Evolutionary conservation across 2,329 filamentous ascomycete species (phyloP).

Genomic region (Cercospora brassicicola): DNA sequence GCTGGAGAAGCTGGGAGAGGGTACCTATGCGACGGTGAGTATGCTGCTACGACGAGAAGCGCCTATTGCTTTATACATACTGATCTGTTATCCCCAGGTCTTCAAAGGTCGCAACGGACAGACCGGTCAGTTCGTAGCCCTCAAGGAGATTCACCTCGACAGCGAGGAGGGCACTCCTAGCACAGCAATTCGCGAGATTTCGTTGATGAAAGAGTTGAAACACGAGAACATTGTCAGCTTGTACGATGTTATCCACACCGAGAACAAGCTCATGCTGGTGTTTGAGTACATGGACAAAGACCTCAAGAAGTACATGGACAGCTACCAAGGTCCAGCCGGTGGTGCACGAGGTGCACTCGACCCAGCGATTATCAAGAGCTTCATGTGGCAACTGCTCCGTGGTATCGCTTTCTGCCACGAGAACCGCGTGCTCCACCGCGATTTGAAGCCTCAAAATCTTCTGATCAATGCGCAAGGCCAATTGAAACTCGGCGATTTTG

Average conservation of each 20-base stretch:
- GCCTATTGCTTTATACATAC: background rate
- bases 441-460: conserved; percentile 94
- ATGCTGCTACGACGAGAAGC: background rate
- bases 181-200: conserved; percentile 97
- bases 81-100: conserved; percentile 59
- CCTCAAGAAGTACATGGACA: conserved; percentile 97
- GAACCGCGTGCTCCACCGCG: conserved; percentile 91
- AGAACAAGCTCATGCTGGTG: conserved; percentile 99
- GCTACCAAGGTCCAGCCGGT: conserved; percentile 53
- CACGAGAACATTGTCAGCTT: conserved; percentile 97
- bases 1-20: conserved; percentile 96
- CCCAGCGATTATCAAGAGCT: conserved; percentile 90
- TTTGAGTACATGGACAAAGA: conserved; percentile 99
- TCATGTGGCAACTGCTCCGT: conserved; percentile 96
- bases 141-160: conserved; percentile 98
- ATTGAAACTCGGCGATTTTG: conserved; percentile 92
- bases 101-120: conserved; percentile 98
- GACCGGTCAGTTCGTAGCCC: conserved; percentile 90
- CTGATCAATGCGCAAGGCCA: conserved; percentile 90
- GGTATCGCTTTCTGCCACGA: conserved; percentile 98
- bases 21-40: conserved; percentile 90
- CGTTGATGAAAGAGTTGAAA: conserved; percentile 98
- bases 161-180: conserved; percentile 97
- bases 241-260: conserved; percentile 98
- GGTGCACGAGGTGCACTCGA: conserved; percentile 88